These are phyloP conservation scores for Coemansia sp. DNA, from an alignment of 192 early-diverging fungal genomes.

Conservation along the genomic window DNA sequence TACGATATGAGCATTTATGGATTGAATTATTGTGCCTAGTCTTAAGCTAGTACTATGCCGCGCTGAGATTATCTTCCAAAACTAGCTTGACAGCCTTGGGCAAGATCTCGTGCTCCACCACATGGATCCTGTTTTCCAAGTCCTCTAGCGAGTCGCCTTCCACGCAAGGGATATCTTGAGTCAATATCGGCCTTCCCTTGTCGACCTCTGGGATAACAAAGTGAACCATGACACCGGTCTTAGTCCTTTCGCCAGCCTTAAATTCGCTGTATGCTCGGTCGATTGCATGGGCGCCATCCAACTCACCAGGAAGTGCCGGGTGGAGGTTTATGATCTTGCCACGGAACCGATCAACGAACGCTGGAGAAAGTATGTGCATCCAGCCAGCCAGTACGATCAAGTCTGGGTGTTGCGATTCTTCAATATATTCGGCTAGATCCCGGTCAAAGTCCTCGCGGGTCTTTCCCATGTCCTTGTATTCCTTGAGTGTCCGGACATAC, in stretches of 20 bases:
- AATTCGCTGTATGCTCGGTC: slow-evolving; percentile 91
- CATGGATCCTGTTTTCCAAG: slow-evolving; percentile 89
- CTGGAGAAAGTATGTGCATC: slow-evolving; percentile 96
- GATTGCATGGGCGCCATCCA: slow-evolving; percentile 97
- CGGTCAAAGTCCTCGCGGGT: slow-evolving; percentile 87
- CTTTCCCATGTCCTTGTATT: slow-evolving; percentile 79
- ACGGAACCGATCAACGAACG: slow-evolving; percentile 75
- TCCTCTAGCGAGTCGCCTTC: slow-evolving; percentile 75
- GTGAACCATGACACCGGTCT: slow-evolving; percentile 91
- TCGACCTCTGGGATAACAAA: slow-evolving; percentile 96
- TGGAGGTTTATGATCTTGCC: slow-evolving; percentile 91
- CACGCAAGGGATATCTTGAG: slow-evolving; percentile 75
- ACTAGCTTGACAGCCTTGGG: slow-evolving; percentile 68
- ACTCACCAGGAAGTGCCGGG: slow-evolving; percentile 92
- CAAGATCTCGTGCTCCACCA: slow-evolving; percentile 83
- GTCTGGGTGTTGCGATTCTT: slow-evolving; percentile 64
- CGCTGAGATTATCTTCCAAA: slow-evolving; percentile 8
- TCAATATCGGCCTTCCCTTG: slow-evolving; percentile 85
- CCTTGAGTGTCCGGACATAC: slow-evolving; percentile 75
- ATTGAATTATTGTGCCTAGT: neutral
- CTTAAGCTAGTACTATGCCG: neutral
- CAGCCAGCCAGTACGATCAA: slow-evolving; percentile 93
- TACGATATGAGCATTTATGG: neutral
- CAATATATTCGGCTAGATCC: slow-evolving; percentile 74
- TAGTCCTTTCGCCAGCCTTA: slow-evolving; percentile 67